These are phyloP conservation scores for Irpex sp. DNA, from an alignment of 1,284 basidiomycete genomes.

Conservation along the genomic window DNA sequence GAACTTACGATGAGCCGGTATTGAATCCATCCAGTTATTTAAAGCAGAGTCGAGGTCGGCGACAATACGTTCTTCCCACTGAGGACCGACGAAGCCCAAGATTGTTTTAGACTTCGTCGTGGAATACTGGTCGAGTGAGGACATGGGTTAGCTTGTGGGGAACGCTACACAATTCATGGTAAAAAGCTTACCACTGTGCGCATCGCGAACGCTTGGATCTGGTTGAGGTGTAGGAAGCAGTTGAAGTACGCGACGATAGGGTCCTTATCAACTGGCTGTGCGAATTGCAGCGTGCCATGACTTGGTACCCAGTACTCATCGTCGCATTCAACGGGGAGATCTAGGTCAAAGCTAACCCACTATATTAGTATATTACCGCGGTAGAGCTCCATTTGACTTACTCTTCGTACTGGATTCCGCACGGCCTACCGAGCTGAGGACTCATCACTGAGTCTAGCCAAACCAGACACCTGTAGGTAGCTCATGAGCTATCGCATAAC, in stretches of 20 bases:
- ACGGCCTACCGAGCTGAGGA: slow-evolving; percentile 70
- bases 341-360: slow-evolving; percentile 8
- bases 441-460: slow-evolving; percentile 60
- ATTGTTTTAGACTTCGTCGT: slow-evolving; percentile 60
- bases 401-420: slow-evolving; percentile 83
- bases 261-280: slow-evolving; percentile 64
- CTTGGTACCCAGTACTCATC: slow-evolving; percentile 80
- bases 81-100: slow-evolving; percentile 43
- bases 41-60: slow-evolving; percentile 67
- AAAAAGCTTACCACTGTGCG: slow-evolving; percentile 58
- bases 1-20: slow-evolving; percentile 42
- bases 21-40: slow-evolving; percentile 66
- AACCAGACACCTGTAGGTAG: slow-evolving; percentile 47
- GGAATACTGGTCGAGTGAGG: slow-evolving; percentile 54
- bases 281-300: slow-evolving; percentile 45
- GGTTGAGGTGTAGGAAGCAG: slow-evolving; percentile 63
- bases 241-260: slow-evolving; percentile 63
- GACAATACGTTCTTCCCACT: slow-evolving; percentile 61
- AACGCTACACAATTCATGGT: slow-evolving; percentile 4
- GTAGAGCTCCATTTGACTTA: slow-evolving; percentile 27
- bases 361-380: neutral
- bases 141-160: neutral
- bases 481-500: slow-evolving; percentile 9
- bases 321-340: slow-evolving; percentile 59
- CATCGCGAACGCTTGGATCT: slow-evolving; percentile 68